Evolutionary conservation across 257 asterid genomes (phyloP), one percentile per base, ranked within the genome.

Genomic region (Solanum pimpinellifolium): DNA sequence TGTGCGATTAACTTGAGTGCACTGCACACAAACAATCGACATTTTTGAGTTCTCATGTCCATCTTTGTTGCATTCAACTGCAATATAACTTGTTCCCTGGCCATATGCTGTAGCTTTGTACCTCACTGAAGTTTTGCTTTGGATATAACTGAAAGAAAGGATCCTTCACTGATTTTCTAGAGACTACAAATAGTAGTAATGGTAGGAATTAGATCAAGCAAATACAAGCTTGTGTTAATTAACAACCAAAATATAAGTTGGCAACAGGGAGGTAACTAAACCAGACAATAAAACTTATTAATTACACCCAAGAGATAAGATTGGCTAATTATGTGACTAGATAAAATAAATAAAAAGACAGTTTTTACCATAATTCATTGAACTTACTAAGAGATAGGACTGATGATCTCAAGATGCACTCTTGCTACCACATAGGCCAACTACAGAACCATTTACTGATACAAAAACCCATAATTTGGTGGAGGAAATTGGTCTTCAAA

Each of bases 61-160:
- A 73, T 74, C 10, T 37, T 74, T 74, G 31, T 74, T 39, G 82
- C 33, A 23, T 47, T 75, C 12, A 41, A 29, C 83, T 41, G 83
- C 33, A 75, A 75, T 41, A 41, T 75, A 1, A 41, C 47, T 74
- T 21, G 56, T 74, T 74, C 49, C 33, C 56, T 74, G 16, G 82
- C 13, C 15, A 59, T 56, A 86, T 9, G 76, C 31, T 69, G 76
- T 42, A 85, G 60, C 27, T 68, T 74, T 68, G 74, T 77, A 96
- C 99, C 98, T 91, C 90, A 83, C 98, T 95, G 89, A 88, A 93
- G 73, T 90, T 90, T 80, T 96, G 97, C 91, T 73, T 94, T 37
- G 94, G 94, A 88, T 85, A 89, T 83, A 95, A 96, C 89, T 96
- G 98, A 91, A 85, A 95, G 89, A 95, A 49, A 27, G 98, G 98